phyloP scores from a whole-genome alignment of 108 stramenopile species.

The Skeletonema potamos region DNA sequence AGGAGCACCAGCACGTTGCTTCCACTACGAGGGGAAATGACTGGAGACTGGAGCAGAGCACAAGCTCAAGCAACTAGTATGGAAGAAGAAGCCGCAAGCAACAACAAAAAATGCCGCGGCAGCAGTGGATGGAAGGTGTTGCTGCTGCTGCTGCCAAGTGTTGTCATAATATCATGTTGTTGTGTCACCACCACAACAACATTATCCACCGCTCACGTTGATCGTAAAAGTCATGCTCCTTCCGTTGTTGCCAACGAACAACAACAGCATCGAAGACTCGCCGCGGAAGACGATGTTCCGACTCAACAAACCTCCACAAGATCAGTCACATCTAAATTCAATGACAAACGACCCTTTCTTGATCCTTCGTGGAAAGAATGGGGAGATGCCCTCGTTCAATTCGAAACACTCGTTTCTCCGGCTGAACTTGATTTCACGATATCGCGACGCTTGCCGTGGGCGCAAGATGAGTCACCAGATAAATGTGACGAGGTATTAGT shows the following conservation, averaged over 20 bases:
- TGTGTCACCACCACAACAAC: neutral
- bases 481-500: slow-evolving; percentile 17
- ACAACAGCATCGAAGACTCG: neutral
- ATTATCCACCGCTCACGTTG: neutral
- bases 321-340: neutral
- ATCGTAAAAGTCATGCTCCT: neutral
- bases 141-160: neutral
- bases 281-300: neutral
- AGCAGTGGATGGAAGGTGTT: neutral
- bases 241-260: neutral
- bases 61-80: too few relatives aligned
- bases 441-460: neutral
- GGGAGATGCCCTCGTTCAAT: slow-evolving; percentile 1
- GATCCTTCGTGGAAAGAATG: neutral
- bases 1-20: too few relatives aligned
- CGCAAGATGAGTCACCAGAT: neutral
- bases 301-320: neutral
- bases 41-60: too few relatives aligned
- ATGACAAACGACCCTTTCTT: neutral
- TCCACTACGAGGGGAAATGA: too few relatives aligned
- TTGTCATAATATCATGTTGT: neutral
- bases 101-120: neutral
- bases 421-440: neutral
- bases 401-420: slow-evolving; percentile 1
- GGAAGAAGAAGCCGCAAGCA: too few relatives aligned